Evolutionary conservation across 2,329 filamentous ascomycete species (phyloP).

Genomic region (Diaporthe ampelina): DNA sequence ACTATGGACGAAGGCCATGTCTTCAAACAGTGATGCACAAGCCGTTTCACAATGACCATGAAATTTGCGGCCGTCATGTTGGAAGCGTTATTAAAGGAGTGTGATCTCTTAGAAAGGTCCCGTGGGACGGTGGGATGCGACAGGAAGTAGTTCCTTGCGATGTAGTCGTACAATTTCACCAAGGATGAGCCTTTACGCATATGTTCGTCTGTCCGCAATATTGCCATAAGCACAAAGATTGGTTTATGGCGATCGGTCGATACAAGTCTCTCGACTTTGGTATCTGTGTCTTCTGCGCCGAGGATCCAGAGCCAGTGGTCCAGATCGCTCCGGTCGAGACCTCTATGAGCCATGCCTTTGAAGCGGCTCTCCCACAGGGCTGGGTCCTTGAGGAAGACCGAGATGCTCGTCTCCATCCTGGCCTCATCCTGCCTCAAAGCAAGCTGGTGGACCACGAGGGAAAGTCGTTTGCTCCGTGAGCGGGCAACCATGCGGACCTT

Average conservation of each 20-base stretch:
- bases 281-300: slow-evolving; percentile 51
- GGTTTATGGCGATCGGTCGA: slow-evolving; percentile 53
- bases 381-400: slow-evolving; percentile 43
- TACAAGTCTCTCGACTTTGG: slow-evolving; percentile 53
- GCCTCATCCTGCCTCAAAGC: slow-evolving; percentile 45
- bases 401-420: slow-evolving; percentile 42
- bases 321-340: slow-evolving; percentile 52
- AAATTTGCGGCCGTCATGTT: slow-evolving; percentile 47
- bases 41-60: slow-evolving; percentile 45
- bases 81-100: slow-evolving; percentile 42
- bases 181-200: slow-evolving; percentile 51
- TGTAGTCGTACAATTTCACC: slow-evolving; percentile 51
- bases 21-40: slow-evolving; percentile 47
- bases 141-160: slow-evolving; percentile 45
- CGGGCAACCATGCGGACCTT: slow-evolving; percentile 39
- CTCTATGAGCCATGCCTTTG: slow-evolving; percentile 49
- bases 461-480: slow-evolving; percentile 45
- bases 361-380: slow-evolving; percentile 51
- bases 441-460: slow-evolving; percentile 47
- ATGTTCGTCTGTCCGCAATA: slow-evolving; percentile 53
- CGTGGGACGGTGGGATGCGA: slow-evolving; percentile 36
- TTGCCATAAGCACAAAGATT: slow-evolving; percentile 55
- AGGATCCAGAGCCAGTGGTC: slow-evolving; percentile 60
- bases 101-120: slow-evolving; percentile 40
- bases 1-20: slow-evolving; percentile 50